These are phyloP conservation scores for Earliella scabrosa DNA, from an alignment of 1,284 basidiomycete species.

Conservation along the genomic window DNA sequence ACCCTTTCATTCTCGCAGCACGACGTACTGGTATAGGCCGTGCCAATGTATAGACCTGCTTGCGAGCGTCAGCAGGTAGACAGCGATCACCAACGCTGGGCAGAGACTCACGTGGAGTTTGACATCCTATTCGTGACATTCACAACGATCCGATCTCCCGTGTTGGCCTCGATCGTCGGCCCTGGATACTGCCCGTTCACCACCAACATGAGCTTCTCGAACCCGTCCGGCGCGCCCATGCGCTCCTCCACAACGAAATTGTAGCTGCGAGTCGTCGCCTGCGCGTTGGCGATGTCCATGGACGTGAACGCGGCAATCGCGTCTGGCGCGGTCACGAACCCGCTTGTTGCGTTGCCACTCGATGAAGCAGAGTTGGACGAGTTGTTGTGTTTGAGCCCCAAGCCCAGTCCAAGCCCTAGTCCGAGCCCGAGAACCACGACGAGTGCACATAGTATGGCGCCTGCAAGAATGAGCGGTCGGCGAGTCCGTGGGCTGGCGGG, in stretches of 20 bases:
- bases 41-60: slow-evolving; percentile 48
- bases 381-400: slow-evolving; percentile 39
- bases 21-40: slow-evolving; percentile 40
- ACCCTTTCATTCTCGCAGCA: no score
- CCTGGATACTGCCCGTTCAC: slow-evolving; percentile 54
- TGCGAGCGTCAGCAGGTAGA: not conserved
- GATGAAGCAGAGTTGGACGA: slow-evolving; percentile 9
- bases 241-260: slow-evolving; percentile 39
- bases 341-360: slow-evolving; percentile 12
- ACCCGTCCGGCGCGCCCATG: slow-evolving; percentile 41
- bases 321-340: slow-evolving; percentile 23
- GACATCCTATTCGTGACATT: slow-evolving; percentile 45
- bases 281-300: slow-evolving; percentile 33
- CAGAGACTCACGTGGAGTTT: slow-evolving; percentile 34
- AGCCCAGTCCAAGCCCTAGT: slow-evolving; percentile 44
- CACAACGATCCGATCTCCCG: slow-evolving; percentile 47
- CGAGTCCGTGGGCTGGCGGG: not conserved
- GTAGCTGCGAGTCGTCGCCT: slow-evolving; percentile 37
- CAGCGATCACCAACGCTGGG: not conserved
- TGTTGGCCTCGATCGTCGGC: slow-evolving; percentile 52
- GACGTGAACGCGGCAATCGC: slow-evolving; percentile 31
- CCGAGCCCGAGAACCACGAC: slow-evolving; percentile 37
- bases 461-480: slow-evolving; percentile 5
- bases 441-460: slow-evolving; percentile 13
- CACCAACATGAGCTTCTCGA: slow-evolving; percentile 44